Base-by-base conservation (phyloP, 2,329 filamentous ascomycete genomes). In the Venturia nashicola region DNA sequence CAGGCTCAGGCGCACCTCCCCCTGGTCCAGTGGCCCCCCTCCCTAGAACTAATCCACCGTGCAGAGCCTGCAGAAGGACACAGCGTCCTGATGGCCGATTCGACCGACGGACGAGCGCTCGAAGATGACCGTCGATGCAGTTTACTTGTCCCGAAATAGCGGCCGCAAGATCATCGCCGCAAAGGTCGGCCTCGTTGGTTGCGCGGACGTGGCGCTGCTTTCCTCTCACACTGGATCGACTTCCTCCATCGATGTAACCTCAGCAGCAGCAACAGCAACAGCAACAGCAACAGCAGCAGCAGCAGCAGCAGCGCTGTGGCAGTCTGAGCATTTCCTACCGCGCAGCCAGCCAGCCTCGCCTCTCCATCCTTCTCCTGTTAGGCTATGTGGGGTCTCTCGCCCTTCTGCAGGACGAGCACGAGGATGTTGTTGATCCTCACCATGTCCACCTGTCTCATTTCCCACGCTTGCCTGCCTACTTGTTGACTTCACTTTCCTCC, bases 191-290 rank as follows among this genome's bases (percentile, higher is more conserved):
- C 34, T 44, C 44, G 54, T 62, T 62, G 61, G 61, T 34, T 36
- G 43, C n/a, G 32, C 32, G 20, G 43, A 54, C 23, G 43, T 54
- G 23, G 61, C 43, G 43, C 61, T 62, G 27, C 36, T 61, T 61
- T 11, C 36, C 46, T 43, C 43, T 42, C 61, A 39, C 14, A 43
- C 61, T 36, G 43, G 43, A 62, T 55, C 20, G 27, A 39, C 61
- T 27, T 63, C 62, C 55, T 61, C 43, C 55, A 59, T 59, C 61
- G 62, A 59, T 61, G 46, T 55, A 63, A 63, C 42, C 62, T 64
- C 27, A 34, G 46, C n/a, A 60, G 61, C 42, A 62, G 11, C 14
- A 39, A n/a, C n/a, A n/a, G n/a, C n/a, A n/a, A n/a, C n/a, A n/a
- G n/a, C n/a, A n/a, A n/a, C n/a, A n/a, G n/a, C n/a, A n/a, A n/a